Conservation (phyloP, 2,329 filamentous ascomycete species). For the Cadophora gregata region DNA sequence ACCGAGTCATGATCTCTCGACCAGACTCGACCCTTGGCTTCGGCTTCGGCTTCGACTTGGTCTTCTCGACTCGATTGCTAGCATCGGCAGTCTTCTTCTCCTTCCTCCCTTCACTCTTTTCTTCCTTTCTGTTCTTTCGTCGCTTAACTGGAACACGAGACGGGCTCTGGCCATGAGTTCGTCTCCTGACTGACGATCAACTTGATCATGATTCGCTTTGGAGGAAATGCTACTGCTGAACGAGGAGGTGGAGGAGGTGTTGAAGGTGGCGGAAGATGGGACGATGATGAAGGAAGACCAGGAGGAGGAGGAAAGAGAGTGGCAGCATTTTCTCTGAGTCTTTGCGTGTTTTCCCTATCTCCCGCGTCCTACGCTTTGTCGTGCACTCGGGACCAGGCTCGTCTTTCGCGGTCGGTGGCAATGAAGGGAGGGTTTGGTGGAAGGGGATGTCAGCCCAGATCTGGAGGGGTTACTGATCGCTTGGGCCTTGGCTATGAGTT, state of each 20-base stretch:
- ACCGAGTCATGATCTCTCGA: background rate
- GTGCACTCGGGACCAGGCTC: background rate
- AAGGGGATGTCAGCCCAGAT: too few species aligned
- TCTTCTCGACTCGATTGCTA: background rate
- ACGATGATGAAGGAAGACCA: too few species aligned
- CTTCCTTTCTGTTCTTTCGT: background rate
- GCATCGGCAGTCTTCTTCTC: background rate
- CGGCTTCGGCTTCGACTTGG: background rate
- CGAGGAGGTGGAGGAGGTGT: background rate
- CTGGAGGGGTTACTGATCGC: too few species aligned
- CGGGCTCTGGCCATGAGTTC: background rate
- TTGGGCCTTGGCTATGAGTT: too few species aligned
- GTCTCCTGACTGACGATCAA: background rate
- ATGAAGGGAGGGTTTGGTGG: slow-evolving; percentile 7
- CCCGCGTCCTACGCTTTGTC: background rate
- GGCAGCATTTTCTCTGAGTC: too few species aligned
- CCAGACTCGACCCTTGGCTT: background rate
- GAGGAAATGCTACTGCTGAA: background rate
- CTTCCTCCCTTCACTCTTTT: background rate
- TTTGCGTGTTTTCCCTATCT: background rate
- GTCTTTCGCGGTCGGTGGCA: background rate
- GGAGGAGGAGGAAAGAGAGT: too few species aligned
- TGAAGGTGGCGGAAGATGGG: background rate
- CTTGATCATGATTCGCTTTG: background rate
- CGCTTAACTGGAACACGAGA: background rate